phyloP scores from a whole-genome alignment of 176 grass and related monocot genomes.

The Avena sativa region DNA sequence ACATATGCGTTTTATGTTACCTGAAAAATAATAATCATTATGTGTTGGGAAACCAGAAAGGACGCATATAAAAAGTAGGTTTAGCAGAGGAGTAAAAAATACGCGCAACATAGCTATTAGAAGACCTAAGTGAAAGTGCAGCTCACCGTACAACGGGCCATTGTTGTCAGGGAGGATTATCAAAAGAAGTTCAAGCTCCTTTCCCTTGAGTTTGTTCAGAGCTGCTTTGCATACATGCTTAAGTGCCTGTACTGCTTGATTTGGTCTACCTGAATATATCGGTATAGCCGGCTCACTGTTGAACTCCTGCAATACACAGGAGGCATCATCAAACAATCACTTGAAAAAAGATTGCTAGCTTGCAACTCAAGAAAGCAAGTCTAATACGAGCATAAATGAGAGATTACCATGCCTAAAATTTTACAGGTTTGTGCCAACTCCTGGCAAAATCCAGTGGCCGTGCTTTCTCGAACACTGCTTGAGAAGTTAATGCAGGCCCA shows the following conservation, averaged over 20 bases:
- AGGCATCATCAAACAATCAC: slow-evolving; percentile 4
- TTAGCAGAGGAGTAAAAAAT: slow-evolving; percentile 13
- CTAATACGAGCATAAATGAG: slow-evolving; percentile 15
- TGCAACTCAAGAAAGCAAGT: slow-evolving; percentile 12
- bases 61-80: neutral
- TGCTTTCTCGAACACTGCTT: slow-evolving; percentile 81
- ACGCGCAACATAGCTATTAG: neutral
- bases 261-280: slow-evolving; percentile 65
- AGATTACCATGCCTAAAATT: slow-evolving; percentile 70
- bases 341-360: neutral
- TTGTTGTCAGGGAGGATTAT: slow-evolving; percentile 80
- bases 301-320: slow-evolving; percentile 52
- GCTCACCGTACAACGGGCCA: slow-evolving; percentile 76
- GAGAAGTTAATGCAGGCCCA: slow-evolving; percentile 87
- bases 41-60: neutral
- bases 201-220: slow-evolving; percentile 65
- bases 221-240: slow-evolving; percentile 65
- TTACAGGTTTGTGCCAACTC: slow-evolving; percentile 79
- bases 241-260: slow-evolving; percentile 70
- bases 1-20: slow-evolving; percentile 81
- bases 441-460: slow-evolving; percentile 70
- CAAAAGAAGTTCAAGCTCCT: slow-evolving; percentile 78
- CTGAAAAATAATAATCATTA: slow-evolving; percentile 34
- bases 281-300: slow-evolving; percentile 68
- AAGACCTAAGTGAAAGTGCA: neutral